Evolutionary conservation across 345 rosid genomes (phyloP).

Genomic region (Mercurialis annua): DNA sequence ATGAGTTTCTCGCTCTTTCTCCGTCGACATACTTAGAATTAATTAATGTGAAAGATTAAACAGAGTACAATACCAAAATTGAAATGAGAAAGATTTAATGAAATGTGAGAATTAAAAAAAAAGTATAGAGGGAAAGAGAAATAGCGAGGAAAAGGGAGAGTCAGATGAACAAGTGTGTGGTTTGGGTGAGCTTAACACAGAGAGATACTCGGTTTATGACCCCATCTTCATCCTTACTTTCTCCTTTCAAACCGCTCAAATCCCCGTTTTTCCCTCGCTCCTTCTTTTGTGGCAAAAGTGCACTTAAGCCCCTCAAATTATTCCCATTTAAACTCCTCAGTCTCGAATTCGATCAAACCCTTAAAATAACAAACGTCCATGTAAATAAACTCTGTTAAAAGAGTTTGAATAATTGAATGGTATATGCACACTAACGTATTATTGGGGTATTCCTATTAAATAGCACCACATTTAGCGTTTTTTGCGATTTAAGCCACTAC

Average conservation of each 20-base stretch:
- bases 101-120: neutral
- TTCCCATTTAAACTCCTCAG: too few relatives aligned
- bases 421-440: too few relatives aligned
- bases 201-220: constrained; percentile 39
- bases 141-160: constrained; percentile 12
- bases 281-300: neutral
- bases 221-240: constrained; percentile 55
- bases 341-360: too few relatives aligned
- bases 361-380: too few relatives aligned
- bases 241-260: neutral
- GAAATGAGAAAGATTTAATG: neutral
- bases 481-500: too few relatives aligned
- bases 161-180: neutral
- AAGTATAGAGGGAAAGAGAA: neutral
- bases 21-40: constrained; percentile 44
- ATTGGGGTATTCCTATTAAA: too few relatives aligned
- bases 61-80: constrained; percentile 2
- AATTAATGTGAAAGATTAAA: too few relatives aligned
- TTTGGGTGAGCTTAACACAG: constrained; percentile 22
- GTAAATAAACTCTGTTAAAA: too few relatives aligned
- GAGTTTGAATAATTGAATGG: too few relatives aligned
- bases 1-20: constrained; percentile 77
- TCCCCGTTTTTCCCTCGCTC: constrained; percentile 12
- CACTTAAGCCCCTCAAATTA: too few relatives aligned
- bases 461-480: too few relatives aligned